A percentile compares a stretch with the other conserved stretches of the same genome.
Conservation (phyloP, 495 filamentous ascomycete species). For the Polyplosphaeria fusca region DNA sequence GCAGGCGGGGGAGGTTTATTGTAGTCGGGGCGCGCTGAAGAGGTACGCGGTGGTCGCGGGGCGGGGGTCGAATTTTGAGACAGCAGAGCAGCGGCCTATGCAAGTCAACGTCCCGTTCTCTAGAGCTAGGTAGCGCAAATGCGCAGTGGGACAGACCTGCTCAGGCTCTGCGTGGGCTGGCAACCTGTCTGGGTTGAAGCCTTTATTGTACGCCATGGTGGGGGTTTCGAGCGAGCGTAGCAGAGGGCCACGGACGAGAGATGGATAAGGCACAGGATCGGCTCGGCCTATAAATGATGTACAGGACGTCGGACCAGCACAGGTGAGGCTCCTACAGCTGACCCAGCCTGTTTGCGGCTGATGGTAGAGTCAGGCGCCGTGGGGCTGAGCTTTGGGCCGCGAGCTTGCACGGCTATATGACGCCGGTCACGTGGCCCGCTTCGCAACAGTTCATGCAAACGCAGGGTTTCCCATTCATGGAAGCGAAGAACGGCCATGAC, state of each 20-base stretch:
- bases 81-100: constrained; percentile 29
- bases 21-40: constrained; percentile 37
- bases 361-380: not conserved
- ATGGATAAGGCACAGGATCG: not conserved
- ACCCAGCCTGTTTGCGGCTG: not conserved
- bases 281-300: not conserved
- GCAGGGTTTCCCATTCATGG: too few species aligned
- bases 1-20: constrained; percentile 37
- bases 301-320: not conserved
- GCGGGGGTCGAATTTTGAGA: constrained; percentile 7
- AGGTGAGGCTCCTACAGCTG: not conserved
- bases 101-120: constrained; percentile 12
- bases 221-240: not conserved
- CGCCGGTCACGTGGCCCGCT: not conserved
- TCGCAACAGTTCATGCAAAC: too few species aligned
- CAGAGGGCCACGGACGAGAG: not conserved
- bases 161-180: constrained; percentile 97
- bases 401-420: not conserved
- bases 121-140: not conserved
- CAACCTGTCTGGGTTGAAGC: constrained; percentile 93
- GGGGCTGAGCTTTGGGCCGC: not conserved
- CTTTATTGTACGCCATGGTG: constrained; percentile 89
- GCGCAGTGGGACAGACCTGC: constrained; percentile 71
- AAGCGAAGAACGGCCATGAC: too few species aligned
- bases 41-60: constrained; percentile 23